Evolutionary conservation across 2,329 filamentous ascomycete genomes (phyloP).

Genomic region (Spiromastix sp.): DNA sequence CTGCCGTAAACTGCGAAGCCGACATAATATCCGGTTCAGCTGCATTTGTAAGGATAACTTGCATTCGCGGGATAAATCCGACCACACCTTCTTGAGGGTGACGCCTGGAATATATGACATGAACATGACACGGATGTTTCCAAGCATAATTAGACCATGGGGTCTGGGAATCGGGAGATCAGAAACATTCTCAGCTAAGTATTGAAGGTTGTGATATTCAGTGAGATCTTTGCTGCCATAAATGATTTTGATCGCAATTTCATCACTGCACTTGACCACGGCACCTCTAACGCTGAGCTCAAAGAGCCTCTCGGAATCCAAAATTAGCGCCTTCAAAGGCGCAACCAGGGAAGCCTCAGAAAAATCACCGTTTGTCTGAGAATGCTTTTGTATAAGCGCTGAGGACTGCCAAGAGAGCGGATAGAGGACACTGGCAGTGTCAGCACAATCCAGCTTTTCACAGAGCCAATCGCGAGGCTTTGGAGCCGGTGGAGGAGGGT

Average conservation of each 20-base stretch:
- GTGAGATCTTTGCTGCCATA: slow-evolving; percentile 1
- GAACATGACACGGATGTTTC: slow-evolving; percentile 1
- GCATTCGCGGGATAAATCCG: not conserved
- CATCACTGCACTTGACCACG: slow-evolving; percentile 1
- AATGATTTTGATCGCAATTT: slow-evolving; percentile 1
- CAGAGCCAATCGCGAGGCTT: not conserved
- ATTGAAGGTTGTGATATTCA: slow-evolving; percentile 5
- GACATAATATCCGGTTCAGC: slow-evolving; percentile 1
- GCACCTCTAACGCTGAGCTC: not conserved
- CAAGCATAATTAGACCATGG: slow-evolving; percentile 2
- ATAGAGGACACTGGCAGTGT: slow-evolving; percentile 3
- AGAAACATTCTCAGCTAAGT: slow-evolving; percentile 1
- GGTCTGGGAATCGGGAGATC: slow-evolving; percentile 2
- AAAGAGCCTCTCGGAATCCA: slow-evolving; percentile 5
- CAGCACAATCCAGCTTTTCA: slow-evolving; percentile 1
- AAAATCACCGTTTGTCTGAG: not conserved
- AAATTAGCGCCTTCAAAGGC: slow-evolving; percentile 4
- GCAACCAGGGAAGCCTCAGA: slow-evolving; percentile 2
- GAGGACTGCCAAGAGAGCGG: slow-evolving; percentile 1
- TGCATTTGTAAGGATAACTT: slow-evolving; percentile 4
- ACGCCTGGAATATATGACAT: slow-evolving; percentile 4
- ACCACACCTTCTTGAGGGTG: not conserved
- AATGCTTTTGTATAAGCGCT: slow-evolving; percentile 2
- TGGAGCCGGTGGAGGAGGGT: not conserved
- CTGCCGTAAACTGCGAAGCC: slow-evolving; percentile 1